Evolutionary conservation across 2,329 filamentous ascomycete genomes (phyloP), one percentile per base, ranked within the genome.

Genomic region (Chrysoporthe austroafricana): DNA sequence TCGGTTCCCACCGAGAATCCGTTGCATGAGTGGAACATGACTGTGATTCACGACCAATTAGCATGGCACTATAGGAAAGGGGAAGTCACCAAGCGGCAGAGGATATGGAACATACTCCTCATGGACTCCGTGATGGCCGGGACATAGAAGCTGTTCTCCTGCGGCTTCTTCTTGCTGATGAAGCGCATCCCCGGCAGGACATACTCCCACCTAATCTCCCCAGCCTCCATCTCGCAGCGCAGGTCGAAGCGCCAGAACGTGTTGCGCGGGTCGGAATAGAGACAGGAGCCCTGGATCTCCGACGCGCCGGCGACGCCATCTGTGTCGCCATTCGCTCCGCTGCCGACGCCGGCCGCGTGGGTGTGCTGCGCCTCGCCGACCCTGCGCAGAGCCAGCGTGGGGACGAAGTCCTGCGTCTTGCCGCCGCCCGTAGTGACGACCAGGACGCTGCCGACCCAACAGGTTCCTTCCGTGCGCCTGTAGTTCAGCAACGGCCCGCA

Each of bases 211-310:
- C 87, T 86, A 66, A 89, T 85, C 81, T 97, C 93, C 68, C 78
- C 80, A 16, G 83, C 78, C 63, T 87, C 87, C 70, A 99, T 86
- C 70, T 94, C 91, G 48, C 97, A 87, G 72, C 89, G 85, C 43
- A 99, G 78, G 73, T 91, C 90, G 79, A 98, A 99, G 67, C 90
- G 87, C 96, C 96, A 99, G 78, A 99, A 99, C 0, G 95, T 98
- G 84, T 90, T 81, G 79, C 85, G 80, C 60, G 80, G 78, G 74
- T 90, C 85, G 76, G 90, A 86, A 88, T 90, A 81, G 80, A 95
- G 76, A 84, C 85, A 80, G 79, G 82, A 73, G 83, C 83, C 76
- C 77, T 80, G 74, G 82, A 93, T 68, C 81, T 77, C 74, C 4
- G 70, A 73, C 8, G 72, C 60, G 60, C 59, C 52, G 13, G 66